Percentiles rank a stretch among this genome's conserved stretches.
phyloP scores from a whole-genome alignment of 805 yeast genomes.

The Isabelozyma pseudorhagii region DNA sequence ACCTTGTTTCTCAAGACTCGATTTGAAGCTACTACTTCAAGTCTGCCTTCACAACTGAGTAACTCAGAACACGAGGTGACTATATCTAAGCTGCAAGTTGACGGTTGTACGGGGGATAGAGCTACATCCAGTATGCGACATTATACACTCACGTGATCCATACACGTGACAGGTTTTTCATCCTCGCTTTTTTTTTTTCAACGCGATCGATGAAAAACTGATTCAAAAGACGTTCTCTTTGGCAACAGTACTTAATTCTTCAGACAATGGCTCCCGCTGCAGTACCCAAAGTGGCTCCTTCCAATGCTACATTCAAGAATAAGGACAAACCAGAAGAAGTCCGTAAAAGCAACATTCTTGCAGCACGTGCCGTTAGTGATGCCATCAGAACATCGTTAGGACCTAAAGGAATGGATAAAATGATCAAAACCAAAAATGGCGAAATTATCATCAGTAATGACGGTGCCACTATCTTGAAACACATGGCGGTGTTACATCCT shows the following conservation, averaged over 20 bases:
- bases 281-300: constrained; percentile 36
- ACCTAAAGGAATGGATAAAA: constrained; percentile 99
- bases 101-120: no score
- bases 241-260: no score
- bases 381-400: constrained; percentile 95
- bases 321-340: constrained; percentile 95
- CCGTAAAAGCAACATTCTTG: constrained; percentile 80
- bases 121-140: no score
- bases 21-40: no score
- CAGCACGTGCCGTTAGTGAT: constrained; percentile 93
- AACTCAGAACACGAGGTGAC: no score
- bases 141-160: no score
- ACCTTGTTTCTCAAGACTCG: no score
- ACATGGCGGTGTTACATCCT: constrained; percentile 98
- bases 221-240: background rate
- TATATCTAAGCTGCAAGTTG: no score
- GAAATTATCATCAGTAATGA: constrained; percentile 94
- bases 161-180: constrained; percentile 1
- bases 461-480: constrained; percentile 94
- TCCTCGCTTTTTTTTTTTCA: background rate
- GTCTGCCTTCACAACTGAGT: no score
- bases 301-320: constrained; percentile 87
- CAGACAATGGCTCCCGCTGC: constrained; percentile 8
- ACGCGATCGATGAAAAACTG: background rate
- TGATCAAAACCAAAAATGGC: constrained; percentile 92